Conservation (phyloP, 2,329 filamentous ascomycete genomes). For the Ceratocystis eucalypticola region DNA sequence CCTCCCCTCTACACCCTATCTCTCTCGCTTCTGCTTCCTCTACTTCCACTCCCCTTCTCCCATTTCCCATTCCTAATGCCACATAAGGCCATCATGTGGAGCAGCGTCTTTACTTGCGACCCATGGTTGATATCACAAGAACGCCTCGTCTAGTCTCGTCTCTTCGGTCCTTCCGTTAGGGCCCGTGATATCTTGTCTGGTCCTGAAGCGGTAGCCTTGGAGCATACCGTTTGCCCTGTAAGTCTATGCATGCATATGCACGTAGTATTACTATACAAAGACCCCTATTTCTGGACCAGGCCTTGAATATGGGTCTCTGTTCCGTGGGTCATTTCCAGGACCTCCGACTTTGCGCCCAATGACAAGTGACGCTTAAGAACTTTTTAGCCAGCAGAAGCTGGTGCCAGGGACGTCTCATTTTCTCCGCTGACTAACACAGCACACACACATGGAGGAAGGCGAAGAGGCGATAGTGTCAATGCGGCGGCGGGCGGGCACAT, state of each 20-base stretch:
- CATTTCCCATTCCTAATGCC: no score
- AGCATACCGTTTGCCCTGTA: background rate
- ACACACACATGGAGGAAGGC: background rate
- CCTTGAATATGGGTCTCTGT: background rate
- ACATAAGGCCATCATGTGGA: background rate
- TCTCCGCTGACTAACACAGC: background rate
- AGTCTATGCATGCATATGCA: background rate
- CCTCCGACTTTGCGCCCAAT: background rate
- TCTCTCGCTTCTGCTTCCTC: background rate
- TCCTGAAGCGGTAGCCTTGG: background rate
- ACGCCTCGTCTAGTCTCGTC: background rate
- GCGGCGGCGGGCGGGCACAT: background rate
- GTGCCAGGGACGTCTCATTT: background rate
- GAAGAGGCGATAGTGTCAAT: background rate
- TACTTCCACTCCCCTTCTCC: no score
- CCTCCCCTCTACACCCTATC: no score
- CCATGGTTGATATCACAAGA: background rate
- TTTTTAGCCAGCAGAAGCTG: background rate
- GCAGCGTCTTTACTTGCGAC: background rate
- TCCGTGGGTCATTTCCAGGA: background rate
- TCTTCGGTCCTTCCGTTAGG: constrained; percentile 4
- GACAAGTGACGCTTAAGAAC: background rate
- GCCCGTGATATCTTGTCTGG: background rate
- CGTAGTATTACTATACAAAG: background rate
- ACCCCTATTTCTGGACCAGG: background rate